A percentile compares a stretch with the other conserved stretches of the same genome.
Conservation (phyloP, 495 filamentous ascomycete genomes). For the Thozetella sp. region DNA sequence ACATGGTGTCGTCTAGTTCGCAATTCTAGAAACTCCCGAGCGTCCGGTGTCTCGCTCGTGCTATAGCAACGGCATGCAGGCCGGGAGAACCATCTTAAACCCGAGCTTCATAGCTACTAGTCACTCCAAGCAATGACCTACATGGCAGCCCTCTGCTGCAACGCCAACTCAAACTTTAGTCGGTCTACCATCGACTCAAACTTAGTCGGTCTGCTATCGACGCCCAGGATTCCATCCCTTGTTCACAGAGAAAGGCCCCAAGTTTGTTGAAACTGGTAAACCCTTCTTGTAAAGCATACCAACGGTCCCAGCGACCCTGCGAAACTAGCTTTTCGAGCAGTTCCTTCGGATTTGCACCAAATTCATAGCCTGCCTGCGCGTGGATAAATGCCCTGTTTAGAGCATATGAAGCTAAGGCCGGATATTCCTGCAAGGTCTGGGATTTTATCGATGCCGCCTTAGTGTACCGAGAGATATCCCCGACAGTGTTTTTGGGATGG, state of each 20-base stretch:
- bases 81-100: too few species aligned
- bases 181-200: too few species aligned
- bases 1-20: too few species aligned
- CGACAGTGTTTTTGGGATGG: neutral
- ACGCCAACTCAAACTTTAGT: too few species aligned
- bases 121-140: too few species aligned
- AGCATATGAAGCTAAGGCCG: constrained; percentile 7
- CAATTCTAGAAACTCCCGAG: too few species aligned
- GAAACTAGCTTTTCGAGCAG: constrained; percentile 3
- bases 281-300: constrained; percentile 5
- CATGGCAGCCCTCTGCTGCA: too few species aligned
- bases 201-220: neutral
- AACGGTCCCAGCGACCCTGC: neutral
- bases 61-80: too few species aligned
- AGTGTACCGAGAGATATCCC: neutral
- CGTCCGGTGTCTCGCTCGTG: too few species aligned
- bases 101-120: too few species aligned
- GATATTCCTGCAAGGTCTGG: constrained; percentile 4
- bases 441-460: neutral
- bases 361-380: neutral
- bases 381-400: constrained; percentile 1
- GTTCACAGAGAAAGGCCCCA: neutral
- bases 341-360: neutral
- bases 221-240: neutral
- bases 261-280: neutral